phyloP scores from a whole-genome alignment of 139 green algal genomes.

The Chlamydomonas applanata region DNA sequence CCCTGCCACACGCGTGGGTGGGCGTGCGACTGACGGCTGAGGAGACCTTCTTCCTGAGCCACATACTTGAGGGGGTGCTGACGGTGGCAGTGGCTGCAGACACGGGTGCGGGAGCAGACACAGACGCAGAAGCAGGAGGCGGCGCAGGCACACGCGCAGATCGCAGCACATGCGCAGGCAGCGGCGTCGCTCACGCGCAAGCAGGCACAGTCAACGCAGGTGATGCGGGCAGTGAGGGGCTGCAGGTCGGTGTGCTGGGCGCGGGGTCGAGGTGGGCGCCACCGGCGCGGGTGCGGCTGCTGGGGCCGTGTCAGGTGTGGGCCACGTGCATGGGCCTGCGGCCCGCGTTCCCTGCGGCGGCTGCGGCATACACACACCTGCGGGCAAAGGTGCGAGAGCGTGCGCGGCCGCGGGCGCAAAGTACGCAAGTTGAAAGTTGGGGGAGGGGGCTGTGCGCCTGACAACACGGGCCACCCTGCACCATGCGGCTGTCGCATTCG shows the following conservation, averaged over 20 bases:
- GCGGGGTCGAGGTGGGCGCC: not conserved
- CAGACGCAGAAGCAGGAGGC: too few species aligned
- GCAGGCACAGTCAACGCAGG: too few species aligned
- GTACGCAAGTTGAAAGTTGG: not conserved
- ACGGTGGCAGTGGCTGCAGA: not conserved
- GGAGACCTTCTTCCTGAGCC: slow-evolving; percentile 48
- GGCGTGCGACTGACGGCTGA: slow-evolving; percentile 38
- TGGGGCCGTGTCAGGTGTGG: slow-evolving; percentile 29
- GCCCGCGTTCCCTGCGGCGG: slow-evolving; percentile 33
- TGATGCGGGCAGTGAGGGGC: not conserved
- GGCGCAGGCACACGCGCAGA: too few species aligned
- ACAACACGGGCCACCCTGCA: not conserved
- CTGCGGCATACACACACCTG: slow-evolving; percentile 60
- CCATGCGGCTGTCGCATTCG: not conserved
- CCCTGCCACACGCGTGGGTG: not conserved
- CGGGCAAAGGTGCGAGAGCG: slow-evolving; percentile 37
- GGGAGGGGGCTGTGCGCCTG: not conserved
- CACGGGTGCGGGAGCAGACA: not conserved
- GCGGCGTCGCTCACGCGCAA: too few species aligned
- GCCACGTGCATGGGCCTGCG: slow-evolving; percentile 11
- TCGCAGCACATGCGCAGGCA: too few species aligned
- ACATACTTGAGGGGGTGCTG: slow-evolving; percentile 37
- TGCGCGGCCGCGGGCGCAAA: not conserved
- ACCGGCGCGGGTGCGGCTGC: not conserved
- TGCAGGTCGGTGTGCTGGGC: not conserved